Evolutionary conservation across 169 alveolate genomes (phyloP), one percentile per base, ranked within the genome.

Genomic region (Perkinsus chesapeaki): DNA sequence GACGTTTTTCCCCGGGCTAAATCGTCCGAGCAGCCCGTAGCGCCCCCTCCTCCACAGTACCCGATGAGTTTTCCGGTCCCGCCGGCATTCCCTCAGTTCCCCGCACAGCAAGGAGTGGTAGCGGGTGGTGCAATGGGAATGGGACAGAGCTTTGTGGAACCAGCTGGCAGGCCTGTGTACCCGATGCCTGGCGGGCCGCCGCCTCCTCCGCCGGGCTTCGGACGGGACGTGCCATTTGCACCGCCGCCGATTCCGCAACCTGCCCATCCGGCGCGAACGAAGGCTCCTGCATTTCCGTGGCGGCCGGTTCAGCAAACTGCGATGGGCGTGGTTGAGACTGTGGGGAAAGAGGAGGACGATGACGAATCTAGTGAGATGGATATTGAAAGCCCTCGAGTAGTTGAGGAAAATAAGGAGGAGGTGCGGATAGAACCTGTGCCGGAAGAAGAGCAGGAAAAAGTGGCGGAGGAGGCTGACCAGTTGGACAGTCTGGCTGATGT

Each of bases 211-310:
- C 82, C 82, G 12, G 60, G 23, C 23, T 60, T 23, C 27, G 82
- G 82, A 23, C 36, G 23, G 31, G 31, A 0, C 37, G 23, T 60
- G 31, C 82, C 82, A 1, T 60, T 60, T 16, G 82, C 31, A 5
- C 82, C 82, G 82, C 82, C 31, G 31, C 82, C 31, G 82, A 60
- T 60, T 20, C 82, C 82, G 37, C 82, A 60, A 16, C 82, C 82
- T 27, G 82, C 82, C 23, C 82, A 60, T 60, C 82, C 82, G 31
- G 82, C 82, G 3, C 82, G 82, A 34, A 60, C 82, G 12, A 60
- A 60, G 82, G 82, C 82, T 34, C 82, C 82, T 27, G 82, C 82
- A 34, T 60, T 60, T 60, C 82, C 82, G 82, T 60, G 82, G 82
- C 36, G 82, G 23, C 31, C 82, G 82, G 82, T 9, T 1, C 82